Conservation (phyloP, 2,329 filamentous ascomycete species). For the Neofusicoccum laricinum region DNA sequence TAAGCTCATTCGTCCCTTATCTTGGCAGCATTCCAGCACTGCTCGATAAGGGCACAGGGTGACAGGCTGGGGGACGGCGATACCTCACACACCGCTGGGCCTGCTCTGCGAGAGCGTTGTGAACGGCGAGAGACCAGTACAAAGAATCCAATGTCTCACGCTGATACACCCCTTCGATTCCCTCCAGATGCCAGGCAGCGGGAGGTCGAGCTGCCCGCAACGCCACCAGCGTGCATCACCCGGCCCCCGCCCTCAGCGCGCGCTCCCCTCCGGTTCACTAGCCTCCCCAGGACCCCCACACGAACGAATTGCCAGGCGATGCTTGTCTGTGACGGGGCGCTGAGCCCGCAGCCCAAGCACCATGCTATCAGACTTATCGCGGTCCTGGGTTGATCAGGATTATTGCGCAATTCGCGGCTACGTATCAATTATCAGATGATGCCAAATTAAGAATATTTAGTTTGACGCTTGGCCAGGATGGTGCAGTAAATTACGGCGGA, state of each 20-base stretch:
- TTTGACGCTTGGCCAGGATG: background rate
- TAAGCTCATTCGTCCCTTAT: conserved; percentile 2
- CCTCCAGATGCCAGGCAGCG: background rate
- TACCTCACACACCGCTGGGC: background rate
- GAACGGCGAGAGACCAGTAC: background rate
- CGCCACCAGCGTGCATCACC: conserved; percentile 8
- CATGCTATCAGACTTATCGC: background rate
- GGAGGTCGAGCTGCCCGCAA: background rate
- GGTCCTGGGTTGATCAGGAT: background rate
- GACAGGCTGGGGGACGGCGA: background rate
- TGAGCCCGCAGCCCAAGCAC: background rate
- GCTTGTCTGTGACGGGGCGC: background rate
- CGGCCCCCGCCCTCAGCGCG: background rate
- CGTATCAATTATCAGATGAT: conserved; percentile 14
- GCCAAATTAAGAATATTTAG: conserved; percentile 5
- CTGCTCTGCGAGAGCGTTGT: background rate
- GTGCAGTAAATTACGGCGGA: background rate
- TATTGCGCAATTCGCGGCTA: conserved; percentile 10
- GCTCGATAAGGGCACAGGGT: conserved; percentile 5
- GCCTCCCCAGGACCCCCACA: background rate
- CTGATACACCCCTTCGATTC: background rate
- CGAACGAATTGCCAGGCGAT: background rate
- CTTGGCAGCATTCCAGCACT: background rate
- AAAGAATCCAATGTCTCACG: conserved; percentile 12
- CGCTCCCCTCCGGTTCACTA: background rate